Conservation (phyloP, 306 rosid species). For the Sophora flavescens region DNA sequence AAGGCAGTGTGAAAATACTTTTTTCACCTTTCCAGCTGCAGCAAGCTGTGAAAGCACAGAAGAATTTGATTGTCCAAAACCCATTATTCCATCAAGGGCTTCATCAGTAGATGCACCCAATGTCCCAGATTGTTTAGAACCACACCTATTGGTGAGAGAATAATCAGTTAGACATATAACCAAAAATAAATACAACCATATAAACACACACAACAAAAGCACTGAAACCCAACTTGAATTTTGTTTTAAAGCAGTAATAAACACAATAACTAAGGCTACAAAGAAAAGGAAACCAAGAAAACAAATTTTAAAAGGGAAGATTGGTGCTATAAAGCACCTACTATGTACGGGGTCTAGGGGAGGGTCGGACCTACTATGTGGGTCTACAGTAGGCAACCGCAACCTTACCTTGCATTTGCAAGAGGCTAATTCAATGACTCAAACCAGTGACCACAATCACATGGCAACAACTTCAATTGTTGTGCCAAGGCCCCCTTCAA, state of each 20-base stretch:
- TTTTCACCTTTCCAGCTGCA: slow-evolving; percentile 78
- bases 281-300: neutral
- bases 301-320: neutral
- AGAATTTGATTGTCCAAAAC: slow-evolving; percentile 93
- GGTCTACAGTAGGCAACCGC: neutral
- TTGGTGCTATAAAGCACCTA: slow-evolving; percentile 19
- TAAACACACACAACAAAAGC: neutral
- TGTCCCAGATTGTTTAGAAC: slow-evolving; percentile 72
- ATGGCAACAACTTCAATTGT: slow-evolving; percentile 7
- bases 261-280: slow-evolving; percentile 11
- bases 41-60: slow-evolving; percentile 93
- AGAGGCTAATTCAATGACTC: neutral
- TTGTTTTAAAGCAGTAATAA: neutral
- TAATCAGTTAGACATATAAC: slow-evolving; percentile 5
- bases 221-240: neutral
- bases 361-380: neutral
- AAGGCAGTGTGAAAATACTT: slow-evolving; percentile 88
- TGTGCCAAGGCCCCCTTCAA: neutral
- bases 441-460: neutral
- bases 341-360: neutral
- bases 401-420: neutral
- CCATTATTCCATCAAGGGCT: slow-evolving; percentile 86
- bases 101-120: slow-evolving; percentile 54
- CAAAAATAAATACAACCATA: slow-evolving; percentile 24
- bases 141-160: slow-evolving; percentile 67